These are phyloP conservation scores for Penicillium egyptiacum DNA, from an alignment of 495 filamentous ascomycete species.

Conservation along the genomic window DNA sequence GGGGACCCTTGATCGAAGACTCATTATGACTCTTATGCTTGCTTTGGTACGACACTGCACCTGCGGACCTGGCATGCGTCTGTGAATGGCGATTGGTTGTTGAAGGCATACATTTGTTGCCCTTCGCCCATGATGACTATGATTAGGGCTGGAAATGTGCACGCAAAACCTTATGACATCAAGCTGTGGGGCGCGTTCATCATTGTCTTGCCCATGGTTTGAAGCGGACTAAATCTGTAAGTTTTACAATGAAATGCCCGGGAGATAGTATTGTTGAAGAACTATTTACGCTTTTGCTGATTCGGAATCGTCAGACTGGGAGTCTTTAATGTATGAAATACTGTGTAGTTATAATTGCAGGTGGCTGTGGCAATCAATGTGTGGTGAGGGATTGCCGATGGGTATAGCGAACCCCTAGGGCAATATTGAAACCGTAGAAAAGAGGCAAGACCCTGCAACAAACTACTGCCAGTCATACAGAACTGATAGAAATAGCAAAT, in stretches of 20 bases:
- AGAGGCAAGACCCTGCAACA: neutral
- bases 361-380: slow-evolving; percentile 3
- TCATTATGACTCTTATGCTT: slow-evolving; percentile 3
- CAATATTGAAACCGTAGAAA: neutral
- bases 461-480: neutral
- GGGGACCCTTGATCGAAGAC: slow-evolving; percentile 15
- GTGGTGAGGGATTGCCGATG: slow-evolving; percentile 6
- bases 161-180: slow-evolving; percentile 14
- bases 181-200: slow-evolving; percentile 10
- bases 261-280: neutral
- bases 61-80: neutral
- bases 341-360: neutral
- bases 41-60: neutral
- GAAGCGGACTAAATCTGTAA: neutral
- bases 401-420: neutral
- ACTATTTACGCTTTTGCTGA: neutral
- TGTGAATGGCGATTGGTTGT: neutral
- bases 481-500: neutral
- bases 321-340: neutral
- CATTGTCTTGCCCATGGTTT: neutral
- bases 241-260: neutral
- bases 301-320: no score
- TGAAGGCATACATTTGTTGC: neutral
- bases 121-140: neutral
- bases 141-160: slow-evolving; percentile 11